phyloP scores from a whole-genome alignment of 1,284 basidiomycete genomes.

The Malassezia furfur region DNA sequence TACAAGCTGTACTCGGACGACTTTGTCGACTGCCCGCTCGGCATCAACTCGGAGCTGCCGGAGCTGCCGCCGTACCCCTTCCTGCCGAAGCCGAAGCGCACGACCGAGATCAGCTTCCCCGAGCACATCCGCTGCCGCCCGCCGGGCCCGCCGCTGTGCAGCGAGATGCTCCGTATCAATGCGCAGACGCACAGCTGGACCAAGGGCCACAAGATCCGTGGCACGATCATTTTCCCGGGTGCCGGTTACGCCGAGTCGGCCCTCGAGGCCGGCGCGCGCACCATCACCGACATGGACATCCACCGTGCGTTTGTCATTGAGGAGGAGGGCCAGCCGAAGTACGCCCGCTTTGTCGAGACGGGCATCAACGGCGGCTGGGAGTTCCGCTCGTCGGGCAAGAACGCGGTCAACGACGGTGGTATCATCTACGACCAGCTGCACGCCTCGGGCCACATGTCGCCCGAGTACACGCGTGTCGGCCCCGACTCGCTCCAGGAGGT shows the following conservation, averaged over 20 bases:
- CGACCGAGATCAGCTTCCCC: constrained; percentile 12
- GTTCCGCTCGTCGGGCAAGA: constrained; percentile 18
- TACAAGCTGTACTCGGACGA: constrained; percentile 17
- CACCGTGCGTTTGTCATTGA: constrained; percentile 19
- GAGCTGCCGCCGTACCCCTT: constrained; percentile 16
- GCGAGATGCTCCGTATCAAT: constrained; percentile 12
- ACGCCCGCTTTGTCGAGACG: constrained; percentile 14
- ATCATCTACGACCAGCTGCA: constrained; percentile 18
- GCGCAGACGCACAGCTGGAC: constrained; percentile 20
- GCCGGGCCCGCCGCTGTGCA: constrained; percentile 8
- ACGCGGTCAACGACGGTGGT: constrained; percentile 13
- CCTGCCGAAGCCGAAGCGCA: constrained; percentile 13
- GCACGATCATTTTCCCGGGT: constrained; percentile 20
- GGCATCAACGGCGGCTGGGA: constrained; percentile 18
- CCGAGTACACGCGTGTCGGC: constrained; percentile 13
- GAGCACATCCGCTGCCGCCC: constrained; percentile 14
- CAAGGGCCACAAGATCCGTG: constrained; percentile 23
- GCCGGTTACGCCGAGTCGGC: constrained; percentile 18
- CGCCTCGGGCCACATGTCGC: constrained; percentile 13
- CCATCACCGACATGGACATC: constrained; percentile 17
- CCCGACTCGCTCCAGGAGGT: constrained; percentile 14
- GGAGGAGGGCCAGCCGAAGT: constrained; percentile 17
- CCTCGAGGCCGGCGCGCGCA: constrained; percentile 17
- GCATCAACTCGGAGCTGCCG: constrained; percentile 14
- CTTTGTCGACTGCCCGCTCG: constrained; percentile 14